Conservation (phyloP, 1,139 yeast species). For the Pichia sp. region DNA sequence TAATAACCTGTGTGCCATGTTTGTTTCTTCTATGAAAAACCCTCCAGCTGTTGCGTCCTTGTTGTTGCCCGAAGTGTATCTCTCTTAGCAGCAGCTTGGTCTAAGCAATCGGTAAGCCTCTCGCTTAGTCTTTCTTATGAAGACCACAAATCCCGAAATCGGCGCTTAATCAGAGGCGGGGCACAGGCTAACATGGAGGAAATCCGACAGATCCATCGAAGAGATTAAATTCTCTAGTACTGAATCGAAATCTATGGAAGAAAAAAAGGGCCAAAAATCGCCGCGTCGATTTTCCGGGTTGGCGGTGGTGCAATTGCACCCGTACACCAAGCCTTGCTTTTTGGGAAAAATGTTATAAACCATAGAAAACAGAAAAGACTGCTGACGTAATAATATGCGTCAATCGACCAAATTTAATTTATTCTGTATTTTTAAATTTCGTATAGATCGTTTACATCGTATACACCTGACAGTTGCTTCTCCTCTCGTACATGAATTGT, state of each 20-base stretch:
- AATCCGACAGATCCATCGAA: conserved; percentile 1
- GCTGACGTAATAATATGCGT: background rate
- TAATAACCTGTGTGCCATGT: conserved; percentile 80
- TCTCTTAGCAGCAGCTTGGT: too few relatives aligned
- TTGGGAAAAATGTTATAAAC: too few relatives aligned
- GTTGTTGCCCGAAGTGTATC: too few relatives aligned
- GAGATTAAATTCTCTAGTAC: background rate
- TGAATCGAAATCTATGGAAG: background rate
- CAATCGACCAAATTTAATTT: too few relatives aligned
- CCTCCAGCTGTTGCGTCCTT: too few relatives aligned
- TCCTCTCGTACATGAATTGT: background rate
- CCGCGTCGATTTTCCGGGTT: background rate
- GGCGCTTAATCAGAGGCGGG: background rate
- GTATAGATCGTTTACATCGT: background rate
- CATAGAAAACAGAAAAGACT: too few relatives aligned
- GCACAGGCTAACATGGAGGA: background rate
- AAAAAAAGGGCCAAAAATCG: background rate
- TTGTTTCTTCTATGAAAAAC: background rate
- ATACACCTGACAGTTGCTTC: background rate
- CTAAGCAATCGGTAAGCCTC: too few relatives aligned
- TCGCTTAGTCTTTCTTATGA: too few relatives aligned
- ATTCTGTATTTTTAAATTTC: too few relatives aligned
- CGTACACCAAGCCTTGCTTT: too few relatives aligned
- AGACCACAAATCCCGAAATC: too few relatives aligned
- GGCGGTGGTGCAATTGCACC: background rate